Conservation (phyloP, 106 monocot species). For the Platanthera zijinensis region DNA sequence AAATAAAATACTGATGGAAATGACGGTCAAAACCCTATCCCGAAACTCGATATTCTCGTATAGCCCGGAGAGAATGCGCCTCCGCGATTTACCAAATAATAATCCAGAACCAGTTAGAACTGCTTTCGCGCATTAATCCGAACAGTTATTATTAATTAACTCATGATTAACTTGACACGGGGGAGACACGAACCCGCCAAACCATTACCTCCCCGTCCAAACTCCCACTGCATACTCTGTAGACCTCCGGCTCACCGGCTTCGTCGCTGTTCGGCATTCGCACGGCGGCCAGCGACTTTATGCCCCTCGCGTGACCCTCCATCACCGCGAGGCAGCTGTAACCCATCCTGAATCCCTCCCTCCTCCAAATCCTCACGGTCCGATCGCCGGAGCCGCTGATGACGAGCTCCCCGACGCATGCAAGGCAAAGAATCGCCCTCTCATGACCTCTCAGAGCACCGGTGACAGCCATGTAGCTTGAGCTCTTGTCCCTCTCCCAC, state of each 20-base stretch:
- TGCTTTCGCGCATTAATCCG: neutral
- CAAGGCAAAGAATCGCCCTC: constrained; percentile 31
- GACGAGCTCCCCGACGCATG: constrained; percentile 13
- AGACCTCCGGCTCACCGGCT: constrained; percentile 4
- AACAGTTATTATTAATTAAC: neutral
- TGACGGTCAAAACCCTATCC: neutral
- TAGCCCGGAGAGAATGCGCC: neutral
- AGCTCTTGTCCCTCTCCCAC: constrained; percentile 39
- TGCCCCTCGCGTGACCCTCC: constrained; percentile 30
- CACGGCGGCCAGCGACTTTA: constrained; percentile 28
- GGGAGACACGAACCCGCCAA: constrained; percentile 30
- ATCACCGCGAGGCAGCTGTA: constrained; percentile 32
- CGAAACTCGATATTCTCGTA: too few relatives aligned
- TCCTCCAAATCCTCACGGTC: constrained; percentile 44
- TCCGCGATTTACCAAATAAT: neutral
- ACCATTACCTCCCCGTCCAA: constrained; percentile 49
- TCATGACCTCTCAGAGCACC: constrained; percentile 36
- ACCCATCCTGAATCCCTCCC: constrained; percentile 9
- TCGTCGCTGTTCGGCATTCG: neutral
- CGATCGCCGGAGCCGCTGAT: constrained; percentile 34
- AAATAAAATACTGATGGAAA: neutral
- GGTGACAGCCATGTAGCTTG: constrained; percentile 18
- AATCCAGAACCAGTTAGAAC: neutral
- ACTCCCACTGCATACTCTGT: constrained; percentile 46
- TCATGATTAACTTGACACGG: neutral